Evolutionary conservation across 2,329 filamentous ascomycete genomes (phyloP).

Genomic region (Colletotrichum orbiculare): DNA sequence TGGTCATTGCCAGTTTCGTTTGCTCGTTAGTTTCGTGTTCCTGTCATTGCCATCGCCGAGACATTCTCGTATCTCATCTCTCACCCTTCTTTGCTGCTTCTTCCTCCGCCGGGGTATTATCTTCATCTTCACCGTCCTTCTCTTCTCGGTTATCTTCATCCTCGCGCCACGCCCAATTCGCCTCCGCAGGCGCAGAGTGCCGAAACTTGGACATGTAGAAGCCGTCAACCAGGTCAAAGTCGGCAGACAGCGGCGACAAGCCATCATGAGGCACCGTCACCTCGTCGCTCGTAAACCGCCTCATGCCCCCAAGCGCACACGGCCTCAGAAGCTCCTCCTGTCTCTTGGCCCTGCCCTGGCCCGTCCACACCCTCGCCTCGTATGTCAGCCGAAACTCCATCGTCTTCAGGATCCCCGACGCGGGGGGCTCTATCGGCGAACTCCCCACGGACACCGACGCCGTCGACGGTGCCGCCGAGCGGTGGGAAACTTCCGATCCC

Average conservation of each 20-base stretch:
- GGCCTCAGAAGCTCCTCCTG: conserved; percentile 10
- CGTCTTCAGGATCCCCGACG: conserved; percentile 30
- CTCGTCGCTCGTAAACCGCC: conserved; percentile 3
- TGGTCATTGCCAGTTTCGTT: too few relatives aligned
- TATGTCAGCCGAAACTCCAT: conserved; percentile 32
- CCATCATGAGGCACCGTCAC: not conserved
- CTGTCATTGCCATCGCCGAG: too few relatives aligned
- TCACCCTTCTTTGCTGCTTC: too few relatives aligned
- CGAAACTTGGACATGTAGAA: not conserved
- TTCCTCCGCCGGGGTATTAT: too few relatives aligned
- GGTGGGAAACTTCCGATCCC: not conserved
- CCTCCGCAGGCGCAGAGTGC: conserved; percentile 4
- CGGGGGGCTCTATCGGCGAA: not conserved
- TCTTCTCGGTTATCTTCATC: not conserved
- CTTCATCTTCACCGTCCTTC: too few relatives aligned
- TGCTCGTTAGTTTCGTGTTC: too few relatives aligned
- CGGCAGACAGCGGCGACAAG: not conserved
- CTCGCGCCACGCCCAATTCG: conserved; percentile 12
- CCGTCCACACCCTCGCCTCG: conserved; percentile 18
- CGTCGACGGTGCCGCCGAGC: not conserved
- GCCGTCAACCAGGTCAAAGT: not conserved
- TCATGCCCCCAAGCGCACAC: conserved; percentile 13
- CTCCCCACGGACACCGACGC: not conserved
- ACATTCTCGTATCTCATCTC: too few relatives aligned
- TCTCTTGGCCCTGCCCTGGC: not conserved